These are phyloP conservation scores for Ramaria sp. DNA, from an alignment of 768 basidiomycete genomes.

Conservation along the genomic window DNA sequence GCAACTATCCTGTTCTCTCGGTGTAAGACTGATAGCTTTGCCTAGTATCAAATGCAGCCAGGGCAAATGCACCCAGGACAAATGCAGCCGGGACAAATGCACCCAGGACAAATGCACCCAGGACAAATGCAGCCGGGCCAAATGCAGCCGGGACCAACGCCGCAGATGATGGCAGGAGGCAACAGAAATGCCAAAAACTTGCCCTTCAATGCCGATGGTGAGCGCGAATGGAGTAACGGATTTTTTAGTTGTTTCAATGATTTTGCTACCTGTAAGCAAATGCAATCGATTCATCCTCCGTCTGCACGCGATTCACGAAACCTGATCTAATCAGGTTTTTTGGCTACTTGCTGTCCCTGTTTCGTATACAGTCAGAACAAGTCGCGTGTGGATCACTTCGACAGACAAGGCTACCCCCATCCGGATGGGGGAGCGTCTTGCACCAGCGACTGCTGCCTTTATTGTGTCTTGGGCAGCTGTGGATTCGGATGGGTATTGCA, in stretches of 20 bases:
- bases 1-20: too few relatives aligned
- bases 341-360: slow-evolving; percentile 29
- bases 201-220: slow-evolving; percentile 17
- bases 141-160: slow-evolving; percentile 11
- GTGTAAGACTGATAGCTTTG: too few relatives aligned
- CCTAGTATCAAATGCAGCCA: slow-evolving; percentile 9
- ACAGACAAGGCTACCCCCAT: slow-evolving; percentile 21
- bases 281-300: neutral
- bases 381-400: slow-evolving; percentile 24
- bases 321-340: slow-evolving; percentile 1
- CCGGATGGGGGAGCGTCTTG: slow-evolving; percentile 24
- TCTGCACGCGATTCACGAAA: neutral
- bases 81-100: too few relatives aligned
- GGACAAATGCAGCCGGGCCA: too few relatives aligned
- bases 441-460: slow-evolving; percentile 14
- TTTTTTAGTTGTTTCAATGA: slow-evolving; percentile 17
- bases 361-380: slow-evolving; percentile 28
- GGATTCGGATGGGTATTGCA: slow-evolving; percentile 29
- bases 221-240: slow-evolving; percentile 23
- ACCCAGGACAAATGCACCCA: too few relatives aligned
- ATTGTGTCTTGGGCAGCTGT: slow-evolving; percentile 4
- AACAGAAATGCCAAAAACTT: slow-evolving; percentile 20
- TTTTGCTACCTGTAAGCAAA: slow-evolving; percentile 17
- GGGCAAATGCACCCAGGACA: too few relatives aligned
- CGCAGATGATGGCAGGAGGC: slow-evolving; percentile 13